Evolutionary conservation across 306 rosid species (phyloP), one percentile per base, ranked within the genome.

Genomic region (Pyrus communis): DNA sequence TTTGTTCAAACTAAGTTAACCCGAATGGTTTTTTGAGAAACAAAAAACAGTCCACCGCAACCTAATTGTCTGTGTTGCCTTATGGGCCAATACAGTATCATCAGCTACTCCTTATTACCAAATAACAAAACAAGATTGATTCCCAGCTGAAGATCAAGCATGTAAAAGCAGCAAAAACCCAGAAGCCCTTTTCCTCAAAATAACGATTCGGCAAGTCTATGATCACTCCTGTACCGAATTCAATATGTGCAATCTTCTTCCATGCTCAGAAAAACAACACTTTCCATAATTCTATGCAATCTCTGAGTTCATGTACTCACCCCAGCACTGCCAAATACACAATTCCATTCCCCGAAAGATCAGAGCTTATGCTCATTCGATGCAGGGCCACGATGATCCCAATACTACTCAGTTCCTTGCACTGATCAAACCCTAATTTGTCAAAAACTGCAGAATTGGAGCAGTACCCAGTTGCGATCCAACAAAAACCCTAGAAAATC

Each of bases 231-330:
- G 71, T 65, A 84, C 70, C 62, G 70, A 76, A 79, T 78, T 80
- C 45, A 68, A 59, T 85, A 86, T 51, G 87, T 33, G 72, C 93
- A 91, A 85, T 88, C 91, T 84, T 89, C 86, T 88, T 90, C 98
- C 93, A 89, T 89, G 86, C 84, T 81, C 82, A 82, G 12, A 78
- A 59, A 79, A 75, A 35, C 83, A 85, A 61, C 23, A 81, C 69
- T 65, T 75, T 77, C 71, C 80, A 85, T 79, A 83, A 87, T 76
- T 82, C 79, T 80, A 87, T 67, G 84, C 87, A 79, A 82, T 82
- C 83, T 73, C 81, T 79, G 67, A 90, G 83, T 79, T 75, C 76
- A 83, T 84, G 76, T 85, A 81, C 82, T 73, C 87, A 83, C 83
- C 79, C 45, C 71, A 19, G 79, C 58, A 75, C 58, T 38, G 74